These are phyloP conservation scores for Podospora bellae-mahoneyi DNA, from an alignment of 495 filamentous ascomycete genomes.

Conservation along the genomic window DNA sequence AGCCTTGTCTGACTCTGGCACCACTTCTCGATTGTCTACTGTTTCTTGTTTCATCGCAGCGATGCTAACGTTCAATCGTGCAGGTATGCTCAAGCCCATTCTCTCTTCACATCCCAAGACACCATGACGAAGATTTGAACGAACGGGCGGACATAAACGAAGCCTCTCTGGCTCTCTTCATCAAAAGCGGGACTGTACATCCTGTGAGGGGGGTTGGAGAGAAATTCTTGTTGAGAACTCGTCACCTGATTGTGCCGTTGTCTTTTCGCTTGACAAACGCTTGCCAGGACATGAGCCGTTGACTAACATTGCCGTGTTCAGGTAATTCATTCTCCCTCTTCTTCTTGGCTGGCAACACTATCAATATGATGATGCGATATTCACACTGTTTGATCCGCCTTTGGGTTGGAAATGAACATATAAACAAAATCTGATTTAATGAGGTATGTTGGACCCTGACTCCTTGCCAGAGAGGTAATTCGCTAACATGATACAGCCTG, in stretches of 20 bases:
- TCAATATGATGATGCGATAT: conserved; percentile 57
- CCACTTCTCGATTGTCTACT: conserved; percentile 27
- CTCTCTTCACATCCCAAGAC: conserved; percentile 29
- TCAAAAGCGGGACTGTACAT: conserved; percentile 81
- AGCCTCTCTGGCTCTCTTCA: conserved; percentile 58
- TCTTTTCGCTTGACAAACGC: conserved; percentile 15
- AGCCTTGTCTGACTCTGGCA: conserved; percentile 87
- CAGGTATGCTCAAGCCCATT: conserved; percentile 55
- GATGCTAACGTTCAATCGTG: conserved; percentile 42
- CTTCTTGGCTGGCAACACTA: conserved; percentile 24
- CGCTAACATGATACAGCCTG: conserved; percentile 47
- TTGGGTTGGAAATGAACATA: conserved; percentile 71
- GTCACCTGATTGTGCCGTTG: conserved; percentile 75
- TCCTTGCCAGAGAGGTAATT: neutral
- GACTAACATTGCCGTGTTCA: conserved; percentile 38
- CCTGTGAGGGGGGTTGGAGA: conserved; percentile 63
- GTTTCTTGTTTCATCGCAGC: conserved; percentile 25
- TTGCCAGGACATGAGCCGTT: conserved; percentile 8
- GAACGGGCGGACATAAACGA: conserved; percentile 97
- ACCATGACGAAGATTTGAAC: conserved; percentile 88
- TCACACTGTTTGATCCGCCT: conserved; percentile 97
- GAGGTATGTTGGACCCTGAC: conserved; percentile 58
- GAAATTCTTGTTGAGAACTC: conserved; percentile 96
- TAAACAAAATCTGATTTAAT: conserved; percentile 98
- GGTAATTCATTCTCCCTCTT: conserved; percentile 39